phyloP scores from a whole-genome alignment of 441 rosid genomes.

The Pelargonium cotyledonis region DNA sequence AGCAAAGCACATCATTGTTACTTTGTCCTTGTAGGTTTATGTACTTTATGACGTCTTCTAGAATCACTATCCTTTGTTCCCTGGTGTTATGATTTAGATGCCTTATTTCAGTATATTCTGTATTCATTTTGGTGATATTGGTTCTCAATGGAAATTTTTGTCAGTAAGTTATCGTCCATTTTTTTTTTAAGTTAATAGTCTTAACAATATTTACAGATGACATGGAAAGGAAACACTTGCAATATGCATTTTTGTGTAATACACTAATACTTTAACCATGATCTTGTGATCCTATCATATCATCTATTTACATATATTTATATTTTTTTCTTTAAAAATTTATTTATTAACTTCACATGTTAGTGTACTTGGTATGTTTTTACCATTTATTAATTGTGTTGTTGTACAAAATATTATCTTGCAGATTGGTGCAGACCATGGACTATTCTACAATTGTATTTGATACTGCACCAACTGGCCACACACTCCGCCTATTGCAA shows the following conservation, averaged over 20 bases:
- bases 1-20: neutral
- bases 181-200: neutral
- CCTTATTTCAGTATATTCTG: neutral
- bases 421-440: slow-evolving; percentile 96
- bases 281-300: neutral
- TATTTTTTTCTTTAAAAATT: too few relatives aligned
- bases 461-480: slow-evolving; percentile 99
- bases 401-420: neutral
- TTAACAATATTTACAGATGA: neutral
- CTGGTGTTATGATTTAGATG: neutral
- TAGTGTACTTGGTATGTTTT: neutral
- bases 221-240: neutral
- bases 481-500: slow-evolving; percentile 87
- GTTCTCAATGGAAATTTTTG: neutral
- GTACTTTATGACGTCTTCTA: neutral
- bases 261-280: neutral
- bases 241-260: neutral
- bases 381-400: neutral
- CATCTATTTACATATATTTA: neutral
- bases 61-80: neutral
- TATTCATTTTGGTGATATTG: neutral
- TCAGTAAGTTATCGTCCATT: neutral
- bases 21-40: neutral
- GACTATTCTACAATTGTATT: slow-evolving; percentile 88
- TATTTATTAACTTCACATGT: neutral